Conservation (phyloP, 2,329 filamentous ascomycete genomes). For the Scytalidium lignicola region DNA sequence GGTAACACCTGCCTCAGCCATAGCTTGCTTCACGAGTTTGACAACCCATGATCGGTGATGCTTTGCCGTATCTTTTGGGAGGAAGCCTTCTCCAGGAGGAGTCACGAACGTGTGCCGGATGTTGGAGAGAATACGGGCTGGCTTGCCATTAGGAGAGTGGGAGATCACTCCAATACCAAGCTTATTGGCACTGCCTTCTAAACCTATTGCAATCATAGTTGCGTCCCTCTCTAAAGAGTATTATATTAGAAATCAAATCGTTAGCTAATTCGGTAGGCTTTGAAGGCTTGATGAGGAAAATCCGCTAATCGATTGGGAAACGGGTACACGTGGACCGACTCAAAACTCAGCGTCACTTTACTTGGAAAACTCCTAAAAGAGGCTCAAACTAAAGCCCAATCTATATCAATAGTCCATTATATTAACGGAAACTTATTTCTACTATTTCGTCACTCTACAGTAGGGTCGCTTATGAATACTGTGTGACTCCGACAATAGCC, state of each 20-base stretch:
- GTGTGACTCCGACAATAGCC: neutral
- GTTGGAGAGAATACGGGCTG: conserved; percentile 77
- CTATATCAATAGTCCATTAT: no score
- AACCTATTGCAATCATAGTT: conserved; percentile 61
- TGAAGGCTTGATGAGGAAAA: no score
- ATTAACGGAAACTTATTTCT: no score
- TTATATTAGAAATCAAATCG: no score
- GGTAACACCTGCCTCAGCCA: conserved; percentile 60
- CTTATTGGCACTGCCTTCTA: conserved; percentile 97
- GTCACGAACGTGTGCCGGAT: conserved; percentile 90
- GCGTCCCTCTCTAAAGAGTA: no score
- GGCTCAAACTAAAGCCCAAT: no score
- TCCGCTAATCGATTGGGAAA: no score
- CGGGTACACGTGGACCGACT: no score
- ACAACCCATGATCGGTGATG: conserved; percentile 89
- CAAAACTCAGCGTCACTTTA: no score
- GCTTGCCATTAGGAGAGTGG: conserved; percentile 51
- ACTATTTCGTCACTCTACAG: no score
- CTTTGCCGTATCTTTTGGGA: conserved; percentile 90
- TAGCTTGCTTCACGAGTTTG: conserved; percentile 70
- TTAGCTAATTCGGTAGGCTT: no score
- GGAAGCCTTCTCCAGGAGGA: conserved; percentile 87
- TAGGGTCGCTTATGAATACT: neutral
- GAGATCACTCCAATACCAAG: conserved; percentile 89
- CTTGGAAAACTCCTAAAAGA: no score